A percentile compares a stretch with the other conserved stretches of the same genome.
Conservation (phyloP, 495 filamentous ascomycete genomes). For the Tuber calosporum region DNA sequence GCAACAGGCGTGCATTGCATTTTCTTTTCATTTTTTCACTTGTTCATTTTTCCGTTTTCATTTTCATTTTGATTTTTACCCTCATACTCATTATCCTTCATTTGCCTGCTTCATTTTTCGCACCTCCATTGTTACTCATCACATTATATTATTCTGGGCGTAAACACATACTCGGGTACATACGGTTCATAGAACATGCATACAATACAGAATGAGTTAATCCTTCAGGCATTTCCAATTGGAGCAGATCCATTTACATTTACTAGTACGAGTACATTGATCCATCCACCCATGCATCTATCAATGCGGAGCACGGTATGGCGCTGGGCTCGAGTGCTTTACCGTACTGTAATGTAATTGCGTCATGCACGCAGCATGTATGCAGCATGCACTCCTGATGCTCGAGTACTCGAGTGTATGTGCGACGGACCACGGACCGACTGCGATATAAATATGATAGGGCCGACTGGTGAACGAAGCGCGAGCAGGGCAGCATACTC, state of each 20-base stretch:
- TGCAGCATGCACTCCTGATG: not conserved
- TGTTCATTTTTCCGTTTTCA: not conserved
- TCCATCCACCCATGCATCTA: not conserved
- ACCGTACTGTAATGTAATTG: not conserved
- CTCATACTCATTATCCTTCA: not conserved
- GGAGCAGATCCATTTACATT: not conserved
- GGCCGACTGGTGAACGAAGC: not conserved
- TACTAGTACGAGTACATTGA: too few relatives aligned
- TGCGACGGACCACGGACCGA: not conserved
- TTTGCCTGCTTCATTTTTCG: not conserved
- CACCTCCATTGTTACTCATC: not conserved
- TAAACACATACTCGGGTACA: not conserved
- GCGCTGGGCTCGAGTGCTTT: not conserved
- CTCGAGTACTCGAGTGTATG: too few relatives aligned
- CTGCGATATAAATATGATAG: not conserved
- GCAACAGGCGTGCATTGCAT: conserved; percentile 3
- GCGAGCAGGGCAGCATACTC: not conserved
- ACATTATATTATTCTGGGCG: not conserved
- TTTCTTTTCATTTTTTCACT: not conserved
- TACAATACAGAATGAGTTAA: not conserved
- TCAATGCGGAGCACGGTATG: not conserved
- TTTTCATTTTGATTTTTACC: not conserved
- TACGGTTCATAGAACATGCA: too few relatives aligned
- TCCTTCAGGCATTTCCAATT: not conserved
- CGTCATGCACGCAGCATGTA: not conserved